Percentiles rank a stretch among this genome's conserved stretches.
Conservation (phyloP, 352 stramenopile genomes). For the Discostella stelligera region DNA sequence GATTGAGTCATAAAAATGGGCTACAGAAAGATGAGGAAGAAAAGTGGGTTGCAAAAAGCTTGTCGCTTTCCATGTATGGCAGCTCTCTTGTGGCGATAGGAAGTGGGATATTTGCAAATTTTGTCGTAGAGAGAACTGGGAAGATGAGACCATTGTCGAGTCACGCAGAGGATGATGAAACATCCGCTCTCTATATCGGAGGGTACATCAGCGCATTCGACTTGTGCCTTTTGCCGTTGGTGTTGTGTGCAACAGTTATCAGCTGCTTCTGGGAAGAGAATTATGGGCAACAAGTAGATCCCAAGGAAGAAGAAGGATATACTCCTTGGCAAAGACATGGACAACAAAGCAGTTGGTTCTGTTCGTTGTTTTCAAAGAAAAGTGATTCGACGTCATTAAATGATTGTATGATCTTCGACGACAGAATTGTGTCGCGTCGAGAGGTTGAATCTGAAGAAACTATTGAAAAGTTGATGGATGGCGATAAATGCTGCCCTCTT, state of each 20-base stretch:
- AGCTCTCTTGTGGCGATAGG: conserved; percentile 31
- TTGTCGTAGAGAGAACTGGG: conserved; percentile 33
- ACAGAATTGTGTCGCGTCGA: no score
- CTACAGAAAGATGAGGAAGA: conserved; percentile 60
- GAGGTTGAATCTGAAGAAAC: no score
- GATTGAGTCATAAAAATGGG: conserved; percentile 36
- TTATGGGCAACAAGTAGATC: conserved; percentile 16
- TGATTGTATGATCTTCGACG: no score
- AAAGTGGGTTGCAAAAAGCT: conserved; percentile 31
- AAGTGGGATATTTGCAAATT: conserved; percentile 29
- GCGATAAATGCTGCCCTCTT: no score
- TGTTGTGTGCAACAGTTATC: conserved; percentile 25
- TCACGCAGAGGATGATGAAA: background rate
- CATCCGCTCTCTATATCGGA: background rate
- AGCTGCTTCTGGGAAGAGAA: conserved; percentile 33
- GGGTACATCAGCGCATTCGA: conserved; percentile 35
- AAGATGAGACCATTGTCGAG: conserved; percentile 25
- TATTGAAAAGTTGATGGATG: no score
- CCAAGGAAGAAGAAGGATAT: background rate
- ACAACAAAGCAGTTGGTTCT: conserved; percentile 30
- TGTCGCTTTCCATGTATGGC: conserved; percentile 29
- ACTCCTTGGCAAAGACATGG: background rate
- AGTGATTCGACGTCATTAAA: no score
- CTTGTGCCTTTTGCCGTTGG: conserved; percentile 16
- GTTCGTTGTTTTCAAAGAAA: no score